A percentile compares a stretch with the other conserved stretches of the same genome.
These are phyloP conservation scores for Coprinopsis sp. DNA, from an alignment of 768 basidiomycete species.

Conservation along the genomic window DNA sequence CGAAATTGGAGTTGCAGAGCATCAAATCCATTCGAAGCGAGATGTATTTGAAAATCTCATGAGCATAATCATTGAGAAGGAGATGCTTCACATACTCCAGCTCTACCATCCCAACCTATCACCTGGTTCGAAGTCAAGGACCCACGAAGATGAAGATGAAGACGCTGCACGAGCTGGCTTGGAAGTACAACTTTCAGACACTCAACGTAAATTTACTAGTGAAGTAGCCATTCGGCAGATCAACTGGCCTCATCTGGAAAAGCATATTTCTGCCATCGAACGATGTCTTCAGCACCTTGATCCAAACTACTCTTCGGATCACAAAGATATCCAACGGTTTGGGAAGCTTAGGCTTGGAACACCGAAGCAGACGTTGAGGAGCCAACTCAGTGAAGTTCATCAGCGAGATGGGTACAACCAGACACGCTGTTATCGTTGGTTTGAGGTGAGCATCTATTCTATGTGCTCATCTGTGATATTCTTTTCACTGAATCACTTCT, in stretches of 20 bases:
- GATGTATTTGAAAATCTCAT: slow-evolving; percentile 27
- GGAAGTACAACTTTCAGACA: too few species aligned
- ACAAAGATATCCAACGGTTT: slow-evolving; percentile 4
- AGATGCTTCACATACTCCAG: slow-evolving; percentile 16
- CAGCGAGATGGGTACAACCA: neutral
- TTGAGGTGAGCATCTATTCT: slow-evolving; percentile 10
- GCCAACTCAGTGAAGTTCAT: slow-evolving; percentile 8
- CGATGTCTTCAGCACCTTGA: neutral
- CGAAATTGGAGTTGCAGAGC: slow-evolving; percentile 22
- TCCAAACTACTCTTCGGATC: neutral
- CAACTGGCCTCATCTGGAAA: too few species aligned
- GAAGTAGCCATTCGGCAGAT: too few species aligned
- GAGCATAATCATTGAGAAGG: slow-evolving; percentile 22
- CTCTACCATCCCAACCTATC: slow-evolving; percentile 19
- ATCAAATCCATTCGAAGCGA: slow-evolving; percentile 26
- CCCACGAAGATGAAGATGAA: too few species aligned
- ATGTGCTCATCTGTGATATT: neutral
- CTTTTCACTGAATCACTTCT: neutral
- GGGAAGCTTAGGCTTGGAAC: slow-evolving; percentile 12
- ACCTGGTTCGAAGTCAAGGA: neutral
- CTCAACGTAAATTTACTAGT: too few species aligned
- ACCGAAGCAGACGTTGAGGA: slow-evolving; percentile 7
- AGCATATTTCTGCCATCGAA: neutral
- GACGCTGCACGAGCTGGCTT: too few species aligned
- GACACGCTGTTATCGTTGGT: slow-evolving; percentile 8